These are phyloP conservation scores for Sordariomycetes sp. DNA, from an alignment of 2,329 filamentous ascomycete species.

Conservation along the genomic window DNA sequence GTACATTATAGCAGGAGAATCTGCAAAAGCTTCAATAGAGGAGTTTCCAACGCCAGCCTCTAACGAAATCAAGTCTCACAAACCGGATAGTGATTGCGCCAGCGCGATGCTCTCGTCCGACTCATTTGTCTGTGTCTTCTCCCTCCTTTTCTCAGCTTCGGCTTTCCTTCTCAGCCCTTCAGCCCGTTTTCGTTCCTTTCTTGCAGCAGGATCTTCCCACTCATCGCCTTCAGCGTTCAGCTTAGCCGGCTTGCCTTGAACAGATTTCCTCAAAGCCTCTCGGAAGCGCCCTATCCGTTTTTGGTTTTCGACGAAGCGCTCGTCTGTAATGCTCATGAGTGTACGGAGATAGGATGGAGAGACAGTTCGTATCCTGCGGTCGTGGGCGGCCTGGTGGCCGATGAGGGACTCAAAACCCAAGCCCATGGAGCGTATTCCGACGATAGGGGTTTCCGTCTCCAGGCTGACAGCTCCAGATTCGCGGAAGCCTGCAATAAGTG, in stretches of 20 bases:
- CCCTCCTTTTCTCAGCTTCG: conserved; percentile 20
- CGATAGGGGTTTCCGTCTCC: conserved; percentile 51
- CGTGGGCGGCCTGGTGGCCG: conserved; percentile 34
- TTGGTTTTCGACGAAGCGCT: conserved; percentile 61
- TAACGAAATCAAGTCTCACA: too few relatives aligned
- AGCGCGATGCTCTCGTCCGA: neutral
- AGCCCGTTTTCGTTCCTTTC: conserved; percentile 45
- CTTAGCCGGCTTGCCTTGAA: conserved; percentile 10
- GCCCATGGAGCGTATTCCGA: conserved; percentile 78
- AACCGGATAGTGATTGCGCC: neutral
- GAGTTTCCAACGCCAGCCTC: too few relatives aligned
- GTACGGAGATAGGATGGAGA: conserved; percentile 56
- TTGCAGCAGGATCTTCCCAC: conserved; percentile 45
- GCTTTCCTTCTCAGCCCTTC: conserved; percentile 48
- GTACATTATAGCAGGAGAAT: conserved; percentile 5
- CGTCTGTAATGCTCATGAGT: conserved; percentile 62
- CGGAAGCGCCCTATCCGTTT: conserved; percentile 60
- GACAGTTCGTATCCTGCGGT: conserved; percentile 36
- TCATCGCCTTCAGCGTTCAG: conserved; percentile 25
- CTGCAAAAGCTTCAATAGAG: neutral
- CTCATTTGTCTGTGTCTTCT: neutral
- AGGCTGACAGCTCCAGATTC: conserved; percentile 79
- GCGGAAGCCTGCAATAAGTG: conserved; percentile 74
- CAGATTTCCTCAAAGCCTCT: conserved; percentile 28
- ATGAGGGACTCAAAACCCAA: conserved; percentile 75